Conservation (phyloP, 805 yeast genomes). For the Wickerhamiella alocasiicola region DNA sequence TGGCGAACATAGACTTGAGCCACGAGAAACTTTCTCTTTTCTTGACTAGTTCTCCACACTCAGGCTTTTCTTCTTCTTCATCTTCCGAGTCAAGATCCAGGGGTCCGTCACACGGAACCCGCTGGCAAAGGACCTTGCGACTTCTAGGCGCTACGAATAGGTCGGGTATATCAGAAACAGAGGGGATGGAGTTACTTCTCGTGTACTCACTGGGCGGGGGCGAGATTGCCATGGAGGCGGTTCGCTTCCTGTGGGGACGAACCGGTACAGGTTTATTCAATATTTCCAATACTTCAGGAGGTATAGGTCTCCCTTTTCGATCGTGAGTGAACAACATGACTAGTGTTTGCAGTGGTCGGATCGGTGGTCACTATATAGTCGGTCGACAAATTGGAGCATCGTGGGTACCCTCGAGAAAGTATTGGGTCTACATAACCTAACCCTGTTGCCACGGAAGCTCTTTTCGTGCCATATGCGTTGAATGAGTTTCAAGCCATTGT, state of each 20-base stretch:
- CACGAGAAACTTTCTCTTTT: background rate
- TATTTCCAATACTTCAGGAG: constrained; percentile 8
- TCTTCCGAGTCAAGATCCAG: background rate
- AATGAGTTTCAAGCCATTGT: too few relatives aligned
- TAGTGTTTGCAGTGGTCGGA: too few relatives aligned
- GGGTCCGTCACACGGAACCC: background rate
- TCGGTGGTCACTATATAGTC: too few relatives aligned
- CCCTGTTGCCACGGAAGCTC: too few relatives aligned
- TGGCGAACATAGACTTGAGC: background rate
- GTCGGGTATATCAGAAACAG: constrained; percentile 1
- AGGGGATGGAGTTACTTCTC: background rate
- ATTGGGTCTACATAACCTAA: too few relatives aligned
- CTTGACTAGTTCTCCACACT: background rate
- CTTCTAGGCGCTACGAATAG: background rate
- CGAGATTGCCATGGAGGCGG: background rate
- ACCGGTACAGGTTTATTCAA: constrained; percentile 11
- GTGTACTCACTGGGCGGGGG: background rate
- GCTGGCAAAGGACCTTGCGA: background rate
- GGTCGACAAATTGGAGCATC: too few relatives aligned
- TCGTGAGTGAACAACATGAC: constrained; percentile 9
- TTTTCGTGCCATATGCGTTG: too few relatives aligned
- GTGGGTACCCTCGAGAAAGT: too few relatives aligned
- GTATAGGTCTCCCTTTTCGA: constrained; percentile 10
- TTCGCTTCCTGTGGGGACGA: background rate
- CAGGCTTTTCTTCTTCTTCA: background rate